Conservation (phyloP, 2,329 filamentous ascomycete species). For the Hymenoscyphus repandus region DNA sequence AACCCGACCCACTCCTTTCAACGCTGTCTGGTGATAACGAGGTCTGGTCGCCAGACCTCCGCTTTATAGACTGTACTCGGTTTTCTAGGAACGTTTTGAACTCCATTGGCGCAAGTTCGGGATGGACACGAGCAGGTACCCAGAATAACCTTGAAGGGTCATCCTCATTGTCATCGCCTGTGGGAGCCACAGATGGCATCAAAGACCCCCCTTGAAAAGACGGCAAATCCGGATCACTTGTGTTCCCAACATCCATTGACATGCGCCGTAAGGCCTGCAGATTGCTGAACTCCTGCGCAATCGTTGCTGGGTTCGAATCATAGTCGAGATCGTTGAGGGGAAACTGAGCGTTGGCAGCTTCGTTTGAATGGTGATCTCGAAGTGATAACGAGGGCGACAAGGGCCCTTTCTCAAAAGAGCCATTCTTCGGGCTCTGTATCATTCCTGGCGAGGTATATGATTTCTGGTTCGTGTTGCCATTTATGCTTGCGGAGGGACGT, state of each 20-base stretch:
- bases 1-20: slow-evolving; percentile 48
- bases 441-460: slow-evolving; percentile 28
- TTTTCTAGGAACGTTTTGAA: slow-evolving; percentile 97
- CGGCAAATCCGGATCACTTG: slow-evolving; percentile 67
- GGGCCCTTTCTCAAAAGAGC: slow-evolving; percentile 30
- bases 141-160: slow-evolving; percentile 87
- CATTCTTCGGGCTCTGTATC: slow-evolving; percentile 27
- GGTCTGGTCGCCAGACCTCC: slow-evolving; percentile 70
- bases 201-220: slow-evolving; percentile 61
- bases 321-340: slow-evolving; percentile 69
- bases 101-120: slow-evolving; percentile 88
- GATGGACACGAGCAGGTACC: slow-evolving; percentile 92
- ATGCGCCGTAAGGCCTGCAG: slow-evolving; percentile 68
- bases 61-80: slow-evolving; percentile 81
- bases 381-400: slow-evolving; percentile 36
- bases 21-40: slow-evolving; percentile 53
- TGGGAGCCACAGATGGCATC: slow-evolving; percentile 67
- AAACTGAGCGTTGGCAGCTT: slow-evolving; percentile 54
- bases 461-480: slow-evolving; percentile 25
- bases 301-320: slow-evolving; percentile 64
- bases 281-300: slow-evolving; percentile 69
- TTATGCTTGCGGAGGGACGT: slow-evolving; percentile 23
- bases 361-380: slow-evolving; percentile 34
- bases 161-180: slow-evolving; percentile 72
- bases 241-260: slow-evolving; percentile 68